Conservation (phyloP, 352 stramenopile species). For the Phytophthora sojae region DNA sequence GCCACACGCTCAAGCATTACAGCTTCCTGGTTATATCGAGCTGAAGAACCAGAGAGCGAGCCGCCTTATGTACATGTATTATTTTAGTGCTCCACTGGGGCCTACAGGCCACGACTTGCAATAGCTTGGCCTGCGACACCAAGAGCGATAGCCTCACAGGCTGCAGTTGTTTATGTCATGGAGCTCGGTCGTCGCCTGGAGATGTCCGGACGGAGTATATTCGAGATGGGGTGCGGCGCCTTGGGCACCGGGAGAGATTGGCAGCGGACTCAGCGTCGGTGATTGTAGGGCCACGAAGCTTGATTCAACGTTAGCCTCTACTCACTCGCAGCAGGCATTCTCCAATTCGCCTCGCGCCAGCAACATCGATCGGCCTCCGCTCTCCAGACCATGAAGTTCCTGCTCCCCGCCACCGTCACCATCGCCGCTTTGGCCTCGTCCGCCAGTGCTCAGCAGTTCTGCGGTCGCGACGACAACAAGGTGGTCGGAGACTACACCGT, state of each 20-base stretch:
- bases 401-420: conserved; percentile 13
- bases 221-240: conserved; percentile 13
- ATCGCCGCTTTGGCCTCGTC: conserved; percentile 24
- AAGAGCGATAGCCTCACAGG: conserved; percentile 22
- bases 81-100: too few species aligned
- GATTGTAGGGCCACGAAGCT: neutral
- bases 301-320: too few species aligned
- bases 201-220: conserved; percentile 14
- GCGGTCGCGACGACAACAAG: conserved; percentile 38
- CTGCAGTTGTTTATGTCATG: conserved; percentile 17
- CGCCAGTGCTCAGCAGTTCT: conserved; percentile 29
- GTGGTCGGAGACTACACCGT: conserved; percentile 49
- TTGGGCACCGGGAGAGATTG: conserved; percentile 1
- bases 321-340: conserved; percentile 10
- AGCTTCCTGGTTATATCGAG: too few species aligned
- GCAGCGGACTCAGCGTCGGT: neutral
- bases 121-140: conserved; percentile 1
- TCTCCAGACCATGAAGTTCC: conserved; percentile 30
- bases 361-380: neutral
- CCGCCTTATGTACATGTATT: too few species aligned
- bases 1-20: too few species aligned
- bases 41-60: too few species aligned
- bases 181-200: neutral
- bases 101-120: neutral
- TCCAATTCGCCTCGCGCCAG: conserved; percentile 15